Evolutionary conservation across 495 filamentous ascomycete genomes (phyloP), one percentile per base, ranked within the genome.

Genomic region (Hypoxylon fuscum): DNA sequence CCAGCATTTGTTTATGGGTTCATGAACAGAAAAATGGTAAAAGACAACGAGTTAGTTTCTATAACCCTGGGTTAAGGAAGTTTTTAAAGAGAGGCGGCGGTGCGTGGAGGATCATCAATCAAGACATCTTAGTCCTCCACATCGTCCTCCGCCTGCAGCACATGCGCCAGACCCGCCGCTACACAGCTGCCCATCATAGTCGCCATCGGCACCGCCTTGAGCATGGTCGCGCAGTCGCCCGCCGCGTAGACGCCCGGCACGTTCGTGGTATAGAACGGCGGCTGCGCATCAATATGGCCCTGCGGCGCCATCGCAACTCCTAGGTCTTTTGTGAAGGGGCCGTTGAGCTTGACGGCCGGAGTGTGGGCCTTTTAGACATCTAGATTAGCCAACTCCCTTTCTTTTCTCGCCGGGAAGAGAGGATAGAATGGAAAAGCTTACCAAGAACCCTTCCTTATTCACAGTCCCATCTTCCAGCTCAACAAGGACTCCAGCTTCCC

Each of bases 201-300:
- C 2, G 68, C 70, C n/a, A 25, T 54, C 0, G 59, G 34, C 20
- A 72, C 70, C 5, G 55, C 27, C 21, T 61, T 58, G 27, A 68
- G 31, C 40, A 59, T 48, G 2, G 70, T 61, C 12, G 68, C 64
- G 29, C 61, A 70, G 15, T 73, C 68, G 11, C 71, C 71, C 6
- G 62, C 68, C 1, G 71, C 71, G 45, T 50, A 69, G 18, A 68
- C 59, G 7, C 71, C 71, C 0, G 56, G 56, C 17, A 64, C 51
- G 6, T 21, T 60, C 1, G 68, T 69, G 1, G 22, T 49, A 37
- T 58, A 62, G 59, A 71, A 69, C 11, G 71, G 71, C 4, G 59
- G 61, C n/a, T 55, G 21, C 3, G 51, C 50, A 9, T 67, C 57
- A 8, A 73, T 68, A 21, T 67, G 61, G 6, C 68, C 64, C 20